Percentiles rank a stretch among this genome's conserved stretches.
Evolutionary conservation across 2,329 filamentous ascomycete genomes (phyloP).

Genomic region (Paracamarosporium sp.): DNA sequence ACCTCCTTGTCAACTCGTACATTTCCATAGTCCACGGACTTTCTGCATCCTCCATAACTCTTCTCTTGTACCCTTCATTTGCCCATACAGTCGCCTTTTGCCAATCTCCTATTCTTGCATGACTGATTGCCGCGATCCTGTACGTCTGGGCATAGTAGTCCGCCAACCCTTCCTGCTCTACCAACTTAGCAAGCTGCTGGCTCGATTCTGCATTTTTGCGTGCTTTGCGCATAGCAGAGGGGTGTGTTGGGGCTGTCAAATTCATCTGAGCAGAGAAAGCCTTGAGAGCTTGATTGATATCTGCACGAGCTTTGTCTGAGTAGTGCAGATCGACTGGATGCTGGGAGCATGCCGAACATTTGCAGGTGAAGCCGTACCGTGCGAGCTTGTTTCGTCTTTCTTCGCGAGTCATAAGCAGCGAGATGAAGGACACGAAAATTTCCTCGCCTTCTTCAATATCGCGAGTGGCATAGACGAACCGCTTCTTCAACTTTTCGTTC

Average conservation of each 20-base stretch:
- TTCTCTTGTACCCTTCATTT: slow-evolving; percentile 39
- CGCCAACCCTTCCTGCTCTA: slow-evolving; percentile 40
- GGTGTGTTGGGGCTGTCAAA: slow-evolving; percentile 24
- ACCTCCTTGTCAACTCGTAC: slow-evolving; percentile 34
- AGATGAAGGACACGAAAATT: slow-evolving; percentile 48
- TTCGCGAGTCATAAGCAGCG: slow-evolving; percentile 35
- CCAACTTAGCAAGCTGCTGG: slow-evolving; percentile 31
- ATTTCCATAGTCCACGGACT: slow-evolving; percentile 37
- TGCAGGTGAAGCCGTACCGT: slow-evolving; percentile 45
- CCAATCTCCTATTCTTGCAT: slow-evolving; percentile 39
- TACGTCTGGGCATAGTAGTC: slow-evolving; percentile 45
- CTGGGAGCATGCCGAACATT: slow-evolving; percentile 46
- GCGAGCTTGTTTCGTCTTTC: slow-evolving; percentile 40
- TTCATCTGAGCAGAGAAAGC: slow-evolving; percentile 36
- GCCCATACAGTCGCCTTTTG: slow-evolving; percentile 38
- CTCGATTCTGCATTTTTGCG: slow-evolving; percentile 32
- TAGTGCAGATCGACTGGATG: slow-evolving; percentile 13
- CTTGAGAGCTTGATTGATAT: slow-evolving; percentile 33
- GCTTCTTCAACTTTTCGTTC: slow-evolving; percentile 37
- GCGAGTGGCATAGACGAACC: slow-evolving; percentile 44
- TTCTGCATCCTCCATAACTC: slow-evolving; percentile 38
- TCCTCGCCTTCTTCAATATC: slow-evolving; percentile 49
- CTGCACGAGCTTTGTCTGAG: slow-evolving; percentile 34
- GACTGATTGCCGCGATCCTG: slow-evolving; percentile 37
- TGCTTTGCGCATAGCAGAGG: slow-evolving; percentile 28